phyloP scores from a whole-genome alignment of 2,329 filamentous ascomycete genomes.

The Curvularia lunata region DNA sequence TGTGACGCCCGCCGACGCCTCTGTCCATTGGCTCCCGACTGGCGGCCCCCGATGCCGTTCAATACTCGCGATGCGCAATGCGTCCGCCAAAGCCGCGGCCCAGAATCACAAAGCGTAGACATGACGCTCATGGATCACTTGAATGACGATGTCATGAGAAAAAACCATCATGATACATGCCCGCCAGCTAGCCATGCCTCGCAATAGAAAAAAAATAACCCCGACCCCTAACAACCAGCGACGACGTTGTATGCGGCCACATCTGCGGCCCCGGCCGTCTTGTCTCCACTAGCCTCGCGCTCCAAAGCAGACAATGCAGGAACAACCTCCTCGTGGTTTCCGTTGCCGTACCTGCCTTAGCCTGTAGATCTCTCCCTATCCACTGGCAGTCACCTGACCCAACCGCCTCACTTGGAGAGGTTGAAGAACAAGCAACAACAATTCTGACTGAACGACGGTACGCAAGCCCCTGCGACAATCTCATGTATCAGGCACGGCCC shows the following conservation, averaged over 20 bases:
- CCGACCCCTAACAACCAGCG: neutral
- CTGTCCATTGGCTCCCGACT: neutral
- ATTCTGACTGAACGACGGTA: neutral
- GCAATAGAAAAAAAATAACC: neutral
- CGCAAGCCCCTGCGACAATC: neutral
- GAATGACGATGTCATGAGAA: conserved; percentile 1
- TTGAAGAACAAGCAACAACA: conserved; percentile 1
- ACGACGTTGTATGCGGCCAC: conserved; percentile 6
- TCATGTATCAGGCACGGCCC: neutral
- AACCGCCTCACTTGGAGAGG: neutral
- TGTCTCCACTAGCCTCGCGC: neutral
- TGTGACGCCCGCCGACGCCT: conserved; percentile 6
- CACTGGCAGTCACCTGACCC: conserved; percentile 3
- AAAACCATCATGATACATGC: neutral
- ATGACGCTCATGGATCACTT: neutral
- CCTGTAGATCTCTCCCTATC: neutral
- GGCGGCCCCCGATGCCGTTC: conserved; percentile 6
- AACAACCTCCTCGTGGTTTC: conserved; percentile 12
- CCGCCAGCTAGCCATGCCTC: conserved; percentile 3
- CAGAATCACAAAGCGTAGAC: neutral
- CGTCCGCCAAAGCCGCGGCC: conserved; percentile 1
- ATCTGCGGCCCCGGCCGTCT: conserved; percentile 9
- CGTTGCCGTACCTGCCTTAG: conserved; percentile 20
- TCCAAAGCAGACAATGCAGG: conserved; percentile 9
- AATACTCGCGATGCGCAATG: neutral